Percentiles rank a stretch among this genome's conserved stretches.
phyloP scores from a whole-genome alignment of 1,139 yeast genomes.

The Yamadazyma trypodendri region DNA sequence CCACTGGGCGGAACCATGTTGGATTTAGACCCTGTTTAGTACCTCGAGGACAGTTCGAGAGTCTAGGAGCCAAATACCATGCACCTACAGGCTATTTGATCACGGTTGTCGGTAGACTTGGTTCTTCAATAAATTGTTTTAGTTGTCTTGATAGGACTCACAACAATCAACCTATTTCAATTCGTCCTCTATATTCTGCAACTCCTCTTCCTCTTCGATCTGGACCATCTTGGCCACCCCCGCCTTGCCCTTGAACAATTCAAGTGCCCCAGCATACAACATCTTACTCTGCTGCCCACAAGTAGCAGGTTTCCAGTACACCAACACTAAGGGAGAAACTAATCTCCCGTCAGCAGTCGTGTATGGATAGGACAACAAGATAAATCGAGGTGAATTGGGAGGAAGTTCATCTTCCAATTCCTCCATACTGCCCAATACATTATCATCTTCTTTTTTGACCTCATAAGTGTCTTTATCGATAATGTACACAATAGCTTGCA shows the following conservation, averaged over 20 bases:
- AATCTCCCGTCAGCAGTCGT: conserved; percentile 69
- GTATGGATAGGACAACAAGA: conserved; percentile 76
- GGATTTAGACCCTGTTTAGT: too few relatives aligned
- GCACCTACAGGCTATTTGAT: too few relatives aligned
- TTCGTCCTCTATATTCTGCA: conserved; percentile 45
- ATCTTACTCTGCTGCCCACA: conserved; percentile 75
- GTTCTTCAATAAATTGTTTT: too few relatives aligned
- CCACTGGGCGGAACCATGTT: too few relatives aligned
- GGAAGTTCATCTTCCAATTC: conserved; percentile 76
- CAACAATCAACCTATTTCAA: too few relatives aligned
- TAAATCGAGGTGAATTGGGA: conserved; percentile 74
- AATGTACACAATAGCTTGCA: conserved; percentile 65
- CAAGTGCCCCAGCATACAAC: conserved; percentile 90
- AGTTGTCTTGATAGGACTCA: too few relatives aligned
- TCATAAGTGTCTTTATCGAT: conserved; percentile 60
- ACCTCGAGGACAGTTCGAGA: too few relatives aligned
- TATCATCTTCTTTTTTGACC: conserved; percentile 48
- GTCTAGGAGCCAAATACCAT: too few relatives aligned
- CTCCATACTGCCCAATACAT: conserved; percentile 47
- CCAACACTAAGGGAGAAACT: conserved; percentile 68
- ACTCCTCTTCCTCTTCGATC: conserved; percentile 60
- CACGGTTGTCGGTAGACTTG: too few relatives aligned
- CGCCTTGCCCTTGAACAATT: conserved; percentile 71
- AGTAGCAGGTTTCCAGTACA: conserved; percentile 87
- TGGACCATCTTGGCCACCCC: conserved; percentile 69